Conservation (phyloP, 345 rosid genomes). For the Boechera retrofracta region DNA sequence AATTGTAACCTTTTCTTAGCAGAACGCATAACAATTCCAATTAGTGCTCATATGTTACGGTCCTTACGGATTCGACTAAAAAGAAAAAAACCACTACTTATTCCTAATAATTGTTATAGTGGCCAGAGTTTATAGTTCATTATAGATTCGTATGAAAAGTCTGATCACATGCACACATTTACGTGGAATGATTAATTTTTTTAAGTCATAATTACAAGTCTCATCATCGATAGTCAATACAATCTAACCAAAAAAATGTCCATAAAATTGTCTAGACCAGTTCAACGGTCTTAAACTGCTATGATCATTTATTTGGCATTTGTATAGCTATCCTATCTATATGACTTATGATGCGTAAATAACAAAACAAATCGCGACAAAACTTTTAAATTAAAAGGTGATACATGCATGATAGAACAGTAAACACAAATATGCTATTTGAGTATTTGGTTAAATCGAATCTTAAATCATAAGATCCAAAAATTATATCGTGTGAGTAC, state of each 20-base stretch:
- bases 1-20: constrained; percentile 31
- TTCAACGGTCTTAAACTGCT: constrained; percentile 18
- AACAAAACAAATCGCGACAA: not conserved
- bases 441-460: not conserved
- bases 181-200: constrained; percentile 25
- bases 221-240: constrained; percentile 15
- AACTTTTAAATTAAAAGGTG: not conserved
- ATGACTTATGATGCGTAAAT: not conserved
- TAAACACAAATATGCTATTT: not conserved
- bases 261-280: constrained; percentile 6
- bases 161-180: constrained; percentile 46
- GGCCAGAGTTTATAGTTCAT: constrained; percentile 40
- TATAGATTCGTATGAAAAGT: constrained; percentile 38
- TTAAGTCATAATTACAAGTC: constrained; percentile 22
- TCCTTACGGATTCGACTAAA: constrained; percentile 7
- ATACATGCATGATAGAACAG: not conserved
- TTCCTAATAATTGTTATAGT: constrained; percentile 28
- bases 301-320: not conserved
- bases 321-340: not conserved
- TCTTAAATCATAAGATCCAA: not conserved
- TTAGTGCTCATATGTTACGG: constrained; percentile 22
- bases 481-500: constrained; percentile 1
- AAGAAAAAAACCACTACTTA: constrained; percentile 20
- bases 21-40: constrained; percentile 28
- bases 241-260: constrained; percentile 10